Evolutionary conservation across 306 rosid species (phyloP).

Genomic region (Prunus kanzakura): DNA sequence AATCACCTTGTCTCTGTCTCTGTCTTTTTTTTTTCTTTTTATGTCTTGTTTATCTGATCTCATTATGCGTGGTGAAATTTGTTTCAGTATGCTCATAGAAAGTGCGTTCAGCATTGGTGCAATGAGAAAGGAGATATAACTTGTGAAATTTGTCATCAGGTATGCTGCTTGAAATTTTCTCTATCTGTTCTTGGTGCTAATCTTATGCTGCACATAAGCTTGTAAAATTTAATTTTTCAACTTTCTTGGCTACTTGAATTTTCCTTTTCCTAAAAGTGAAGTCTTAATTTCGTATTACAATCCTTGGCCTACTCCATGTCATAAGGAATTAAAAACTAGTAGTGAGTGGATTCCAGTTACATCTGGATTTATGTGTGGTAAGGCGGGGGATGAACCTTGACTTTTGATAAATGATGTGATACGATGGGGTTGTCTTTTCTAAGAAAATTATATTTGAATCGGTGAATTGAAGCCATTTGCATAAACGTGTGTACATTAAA

Average conservation of each 20-base stretch:
- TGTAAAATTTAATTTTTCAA: background rate
- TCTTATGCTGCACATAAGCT: background rate
- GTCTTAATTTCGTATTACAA: background rate
- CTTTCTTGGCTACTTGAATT: background rate
- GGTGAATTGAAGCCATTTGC: background rate
- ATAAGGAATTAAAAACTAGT: background rate
- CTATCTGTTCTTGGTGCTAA: background rate
- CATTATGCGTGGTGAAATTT: background rate
- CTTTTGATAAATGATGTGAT: background rate
- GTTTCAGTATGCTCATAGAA: constrained; percentile 89
- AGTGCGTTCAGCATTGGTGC: constrained; percentile 98
- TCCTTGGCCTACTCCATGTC: background rate
- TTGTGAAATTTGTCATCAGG: constrained; percentile 98
- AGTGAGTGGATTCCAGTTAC: background rate
- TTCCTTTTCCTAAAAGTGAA: background rate
- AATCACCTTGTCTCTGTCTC: background rate
- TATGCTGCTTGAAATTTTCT: constrained; percentile 21
- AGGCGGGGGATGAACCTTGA: background rate
- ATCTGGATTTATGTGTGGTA: background rate
- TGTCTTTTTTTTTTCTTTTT: background rate
- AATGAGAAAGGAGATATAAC: constrained; percentile 93
- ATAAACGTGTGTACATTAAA: background rate
- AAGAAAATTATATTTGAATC: background rate
- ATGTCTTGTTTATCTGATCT: too few relatives aligned
- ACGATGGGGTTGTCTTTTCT: background rate